Evolutionary conservation across 371 early-diverging fungal species (phyloP).

Genomic region (Mucor irregularis): DNA sequence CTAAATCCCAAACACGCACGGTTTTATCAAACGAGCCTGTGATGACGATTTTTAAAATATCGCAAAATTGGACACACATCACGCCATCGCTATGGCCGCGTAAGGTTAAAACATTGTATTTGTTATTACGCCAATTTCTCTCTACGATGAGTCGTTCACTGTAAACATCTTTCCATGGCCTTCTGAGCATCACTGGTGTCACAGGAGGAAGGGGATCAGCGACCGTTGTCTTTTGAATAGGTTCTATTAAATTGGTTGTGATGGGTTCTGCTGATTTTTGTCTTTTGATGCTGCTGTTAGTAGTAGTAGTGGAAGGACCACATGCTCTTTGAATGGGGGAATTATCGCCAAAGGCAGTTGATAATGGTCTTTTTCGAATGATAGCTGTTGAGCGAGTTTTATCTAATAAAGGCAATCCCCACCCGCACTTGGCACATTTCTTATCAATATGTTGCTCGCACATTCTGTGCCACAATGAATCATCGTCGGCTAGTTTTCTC

Average conservation of each 20-base stretch:
- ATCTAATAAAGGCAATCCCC: slow-evolving; percentile 84
- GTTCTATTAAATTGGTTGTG: too few relatives aligned
- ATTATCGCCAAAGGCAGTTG: not conserved
- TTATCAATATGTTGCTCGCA: slow-evolving; percentile 97
- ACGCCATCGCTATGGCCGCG: slow-evolving; percentile 87
- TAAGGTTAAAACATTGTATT: slow-evolving; percentile 56
- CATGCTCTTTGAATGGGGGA: slow-evolving; percentile 7
- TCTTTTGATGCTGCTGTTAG: not conserved
- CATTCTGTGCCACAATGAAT: slow-evolving; percentile 92
- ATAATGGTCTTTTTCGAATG: not conserved
- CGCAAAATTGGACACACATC: slow-evolving; percentile 87
- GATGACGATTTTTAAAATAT: slow-evolving; percentile 65
- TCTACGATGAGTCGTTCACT: slow-evolving; percentile 81
- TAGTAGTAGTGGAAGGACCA: not conserved
- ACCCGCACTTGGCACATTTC: slow-evolving; percentile 94
- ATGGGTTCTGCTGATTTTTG: not conserved
- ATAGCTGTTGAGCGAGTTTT: slow-evolving; percentile 21
- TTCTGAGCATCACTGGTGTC: slow-evolving; percentile 14
- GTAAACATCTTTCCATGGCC: slow-evolving; percentile 86
- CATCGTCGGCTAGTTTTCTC: slow-evolving; percentile 85
- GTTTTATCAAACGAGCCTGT: slow-evolving; percentile 88
- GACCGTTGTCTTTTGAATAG: too few relatives aligned
- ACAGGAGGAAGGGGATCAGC: too few relatives aligned
- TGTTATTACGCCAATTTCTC: slow-evolving; percentile 83
- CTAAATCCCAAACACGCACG: slow-evolving; percentile 79